phyloP scores from a whole-genome alignment of 352 stramenopile genomes.

The Phytophthora niederhauseri region DNA sequence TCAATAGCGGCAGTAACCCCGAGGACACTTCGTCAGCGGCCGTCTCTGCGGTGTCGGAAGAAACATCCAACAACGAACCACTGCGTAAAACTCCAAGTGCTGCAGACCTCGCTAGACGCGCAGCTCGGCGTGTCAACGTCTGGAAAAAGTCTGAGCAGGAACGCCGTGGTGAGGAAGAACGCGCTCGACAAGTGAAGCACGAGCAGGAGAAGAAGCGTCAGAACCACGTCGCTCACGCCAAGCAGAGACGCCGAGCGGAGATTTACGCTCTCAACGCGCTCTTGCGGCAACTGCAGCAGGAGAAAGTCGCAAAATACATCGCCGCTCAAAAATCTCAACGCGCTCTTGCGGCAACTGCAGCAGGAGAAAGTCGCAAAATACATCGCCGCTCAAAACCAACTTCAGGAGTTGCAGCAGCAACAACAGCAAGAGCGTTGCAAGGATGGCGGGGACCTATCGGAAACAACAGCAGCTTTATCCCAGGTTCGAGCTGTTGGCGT shows the following conservation, averaged over 20 bases:
- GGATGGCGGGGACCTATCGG: neutral
- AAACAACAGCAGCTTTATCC: constrained; percentile 3
- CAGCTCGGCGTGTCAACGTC: constrained; percentile 58
- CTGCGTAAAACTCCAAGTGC: neutral
- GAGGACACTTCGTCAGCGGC: neutral
- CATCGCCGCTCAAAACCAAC: constrained; percentile 50
- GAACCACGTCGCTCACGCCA: constrained; percentile 49
- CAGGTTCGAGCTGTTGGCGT: constrained; percentile 23
- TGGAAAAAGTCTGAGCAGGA: constrained; percentile 68
- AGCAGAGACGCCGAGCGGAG: constrained; percentile 62
- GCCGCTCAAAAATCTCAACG: constrained; percentile 56
- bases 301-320: constrained; percentile 63
- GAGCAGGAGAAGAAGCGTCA: constrained; percentile 57
- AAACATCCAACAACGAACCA: neutral
- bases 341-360: constrained; percentile 63
- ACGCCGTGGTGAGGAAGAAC: constrained; percentile 54
- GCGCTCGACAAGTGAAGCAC: constrained; percentile 39
- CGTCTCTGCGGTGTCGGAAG: neutral
- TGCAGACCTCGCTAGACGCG: constrained; percentile 46
- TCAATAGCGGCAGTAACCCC: constrained; percentile 19
- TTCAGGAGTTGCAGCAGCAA: constrained; percentile 16
- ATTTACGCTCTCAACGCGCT: constrained; percentile 80
- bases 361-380: constrained; percentile 67
- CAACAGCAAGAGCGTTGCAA: neutral
- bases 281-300: constrained; percentile 65